Base-by-base conservation (phyloP, 306 rosid species). In the Vigna angularis region DNA sequence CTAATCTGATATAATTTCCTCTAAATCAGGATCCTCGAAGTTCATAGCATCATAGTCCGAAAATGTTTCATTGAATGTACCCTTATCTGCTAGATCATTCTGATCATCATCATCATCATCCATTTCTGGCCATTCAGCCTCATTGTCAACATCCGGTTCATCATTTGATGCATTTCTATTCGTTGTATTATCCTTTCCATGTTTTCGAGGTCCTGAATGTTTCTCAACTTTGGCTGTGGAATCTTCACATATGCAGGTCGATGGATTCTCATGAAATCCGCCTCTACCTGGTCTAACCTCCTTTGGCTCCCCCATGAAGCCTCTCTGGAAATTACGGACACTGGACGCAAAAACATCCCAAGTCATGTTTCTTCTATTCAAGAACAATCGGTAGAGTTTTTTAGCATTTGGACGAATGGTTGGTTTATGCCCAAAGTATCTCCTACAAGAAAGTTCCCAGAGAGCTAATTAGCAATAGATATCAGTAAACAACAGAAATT, bases 401-500 rank as follows among this genome's bases (percentile, higher is more conserved):
- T 96, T 96, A 70, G 94, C 94, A 87, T 96, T 96, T 68, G 99
- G 99, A 71, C 99, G 99, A 79, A 96, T 90, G 48, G 99, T 96
- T 36, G 99, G 99, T 83, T 96, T 96, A 86, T 96, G 99, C 66
- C 98, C 98, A 73, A 88, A 91, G 87, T 93, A 96, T 83, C 98
- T 88, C 96, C 99, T 95, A 83, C 74, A 73, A 81, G 78, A 82
- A 61, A 79, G 42, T 26, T 71, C 47, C 62, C 75, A 64, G 42
- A 64, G 76, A 78, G 75, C 66, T 34, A 81, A 44, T 77, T 47
- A 74, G 79, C 51, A 18, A 70, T 40, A 50, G 59, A 45, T 50
- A 74, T 70, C 42, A 53, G 75, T 48, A 55, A 51, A 44, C 73
- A 75, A 18, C 73, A 18, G 51, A 26, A 63, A 53, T 24, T 45